These are phyloP conservation scores for Fereydounia khargensis DNA, from an alignment of 1,284 basidiomycete genomes.

Conservation along the genomic window DNA sequence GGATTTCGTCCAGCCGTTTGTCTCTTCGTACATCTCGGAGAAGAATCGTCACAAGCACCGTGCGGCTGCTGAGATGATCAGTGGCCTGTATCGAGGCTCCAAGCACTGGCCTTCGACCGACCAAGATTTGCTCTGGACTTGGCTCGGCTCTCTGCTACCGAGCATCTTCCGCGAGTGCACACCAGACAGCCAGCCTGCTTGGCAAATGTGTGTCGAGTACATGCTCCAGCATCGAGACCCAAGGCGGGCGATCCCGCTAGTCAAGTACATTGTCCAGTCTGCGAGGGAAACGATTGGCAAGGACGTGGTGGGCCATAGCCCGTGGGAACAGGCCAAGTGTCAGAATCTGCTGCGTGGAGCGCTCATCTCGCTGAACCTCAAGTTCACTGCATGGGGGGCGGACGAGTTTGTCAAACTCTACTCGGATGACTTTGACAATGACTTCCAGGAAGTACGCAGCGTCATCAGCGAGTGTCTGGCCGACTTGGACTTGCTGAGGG, in stretches of 20 bases:
- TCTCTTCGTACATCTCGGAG: slow-evolving; percentile 67
- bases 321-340: slow-evolving; percentile 57
- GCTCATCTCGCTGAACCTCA: slow-evolving; percentile 33
- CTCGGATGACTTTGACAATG: slow-evolving; percentile 48
- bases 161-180: slow-evolving; percentile 66
- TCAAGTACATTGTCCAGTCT: slow-evolving; percentile 63
- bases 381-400: slow-evolving; percentile 32
- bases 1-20: slow-evolving; percentile 64
- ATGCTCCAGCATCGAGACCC: slow-evolving; percentile 77
- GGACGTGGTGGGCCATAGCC: slow-evolving; percentile 30
- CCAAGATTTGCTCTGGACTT: slow-evolving; percentile 71
- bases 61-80: slow-evolving; percentile 80
- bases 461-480: slow-evolving; percentile 58
- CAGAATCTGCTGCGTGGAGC: slow-evolving; percentile 62
- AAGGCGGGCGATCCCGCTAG: slow-evolving; percentile 72
- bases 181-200: slow-evolving; percentile 59
- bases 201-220: slow-evolving; percentile 60
- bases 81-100: slow-evolving; percentile 71
- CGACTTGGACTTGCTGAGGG: slow-evolving; percentile 56
- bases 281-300: slow-evolving; percentile 34
- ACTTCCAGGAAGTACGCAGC: slow-evolving; percentile 57
- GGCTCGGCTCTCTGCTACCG: slow-evolving; percentile 72
- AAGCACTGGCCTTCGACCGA: slow-evolving; percentile 80
- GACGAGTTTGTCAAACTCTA: slow-evolving; percentile 47
- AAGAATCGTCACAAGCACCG: slow-evolving; percentile 85